A percentile compares a stretch with the other conserved stretches of the same genome.
Evolutionary conservation across 2,329 filamentous ascomycete species (phyloP).

Genomic region (Ceratocystis variospora): DNA sequence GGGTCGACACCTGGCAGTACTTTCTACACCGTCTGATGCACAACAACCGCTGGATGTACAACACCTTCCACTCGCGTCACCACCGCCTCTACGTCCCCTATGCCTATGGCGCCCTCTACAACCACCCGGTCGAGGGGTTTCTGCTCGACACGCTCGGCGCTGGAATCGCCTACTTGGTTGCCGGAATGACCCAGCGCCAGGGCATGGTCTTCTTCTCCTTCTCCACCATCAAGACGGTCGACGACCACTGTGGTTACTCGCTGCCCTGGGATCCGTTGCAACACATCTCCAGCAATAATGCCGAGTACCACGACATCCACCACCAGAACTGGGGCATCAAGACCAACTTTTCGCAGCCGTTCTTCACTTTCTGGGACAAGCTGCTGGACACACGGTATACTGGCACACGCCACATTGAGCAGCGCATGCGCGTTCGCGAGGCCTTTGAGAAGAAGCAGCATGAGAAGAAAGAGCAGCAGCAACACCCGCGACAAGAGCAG

Average conservation of each 20-base stretch:
- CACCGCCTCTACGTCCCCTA: slow-evolving; percentile 96
- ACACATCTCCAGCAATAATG: slow-evolving; percentile 85
- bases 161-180: slow-evolving; percentile 66
- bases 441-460: slow-evolving; percentile 11
- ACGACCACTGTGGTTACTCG: slow-evolving; percentile 94
- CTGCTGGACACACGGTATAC: slow-evolving; percentile 71
- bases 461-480: slow-evolving; percentile 4
- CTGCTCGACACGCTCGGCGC: slow-evolving; percentile 82
- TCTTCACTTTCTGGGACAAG: slow-evolving; percentile 91
- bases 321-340: slow-evolving; percentile 99
- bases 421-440: slow-evolving; percentile 12
- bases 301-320: slow-evolving; percentile 93
- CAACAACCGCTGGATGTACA: slow-evolving; percentile 92
- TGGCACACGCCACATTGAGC: slow-evolving; percentile 37
- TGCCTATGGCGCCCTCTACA: slow-evolving; percentile 92
- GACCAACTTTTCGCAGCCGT: slow-evolving; percentile 79
- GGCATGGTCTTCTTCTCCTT: slow-evolving; percentile 79
- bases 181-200: slow-evolving; percentile 72
- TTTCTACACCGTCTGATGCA: slow-evolving; percentile 96
- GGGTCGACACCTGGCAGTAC: slow-evolving; percentile 97
- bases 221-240: slow-evolving; percentile 89
- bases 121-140: slow-evolving; percentile 89
- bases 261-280: slow-evolving; percentile 92
- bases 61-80: slow-evolving; percentile 85
- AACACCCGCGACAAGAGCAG: not conserved